Conservation (phyloP, 306 rosid species). For the Glycine soja region DNA sequence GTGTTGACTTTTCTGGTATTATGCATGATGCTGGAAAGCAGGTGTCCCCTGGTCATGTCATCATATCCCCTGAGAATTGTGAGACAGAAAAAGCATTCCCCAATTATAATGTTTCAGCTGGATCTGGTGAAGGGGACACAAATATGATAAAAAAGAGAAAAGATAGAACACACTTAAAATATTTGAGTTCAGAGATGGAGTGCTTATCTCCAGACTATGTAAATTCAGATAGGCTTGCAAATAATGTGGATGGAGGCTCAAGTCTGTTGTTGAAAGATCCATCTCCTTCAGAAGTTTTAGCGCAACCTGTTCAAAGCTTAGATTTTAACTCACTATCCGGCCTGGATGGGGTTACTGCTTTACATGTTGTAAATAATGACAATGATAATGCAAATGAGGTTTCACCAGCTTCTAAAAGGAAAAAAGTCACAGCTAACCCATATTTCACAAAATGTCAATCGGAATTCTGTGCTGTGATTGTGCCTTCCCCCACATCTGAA, state of each 20-base stretch:
- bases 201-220: slow-evolving; percentile 47
- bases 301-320: slow-evolving; percentile 56
- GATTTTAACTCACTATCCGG: slow-evolving; percentile 51
- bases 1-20: slow-evolving; percentile 45
- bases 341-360: slow-evolving; percentile 40
- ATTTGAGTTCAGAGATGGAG: slow-evolving; percentile 50
- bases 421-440: slow-evolving; percentile 50
- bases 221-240: slow-evolving; percentile 44
- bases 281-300: slow-evolving; percentile 50
- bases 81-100: slow-evolving; percentile 42
- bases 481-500: slow-evolving; percentile 49
- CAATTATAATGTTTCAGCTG: slow-evolving; percentile 47
- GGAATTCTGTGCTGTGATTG: slow-evolving; percentile 52
- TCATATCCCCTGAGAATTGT: slow-evolving; percentile 54
- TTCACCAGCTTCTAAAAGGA: slow-evolving; percentile 52
- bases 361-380: slow-evolving; percentile 46
- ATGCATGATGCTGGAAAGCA: slow-evolving; percentile 42
- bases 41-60: slow-evolving; percentile 46
- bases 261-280: slow-evolving; percentile 45
- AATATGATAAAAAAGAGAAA: slow-evolving; percentile 52
- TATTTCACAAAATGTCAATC: slow-evolving; percentile 42
- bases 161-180: slow-evolving; percentile 48
- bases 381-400: slow-evolving; percentile 41
- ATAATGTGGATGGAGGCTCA: slow-evolving; percentile 50
- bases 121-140: slow-evolving; percentile 50